Conservation (phyloP, 2,329 filamentous ascomycete genomes). For the Tolypocladium tundrense region DNA sequence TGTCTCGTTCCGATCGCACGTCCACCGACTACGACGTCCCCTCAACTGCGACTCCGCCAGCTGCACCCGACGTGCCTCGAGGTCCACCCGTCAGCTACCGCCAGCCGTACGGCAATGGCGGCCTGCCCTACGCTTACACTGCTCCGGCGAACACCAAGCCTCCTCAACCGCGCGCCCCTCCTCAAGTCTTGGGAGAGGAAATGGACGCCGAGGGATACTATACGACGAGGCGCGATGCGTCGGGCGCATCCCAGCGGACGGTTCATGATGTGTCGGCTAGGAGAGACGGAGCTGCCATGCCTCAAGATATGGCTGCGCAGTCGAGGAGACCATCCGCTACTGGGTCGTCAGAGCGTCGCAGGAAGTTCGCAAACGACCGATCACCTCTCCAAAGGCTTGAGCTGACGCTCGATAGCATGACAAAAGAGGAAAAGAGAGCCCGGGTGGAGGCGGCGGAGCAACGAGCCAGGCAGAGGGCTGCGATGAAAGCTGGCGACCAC, state of each 20-base stretch:
- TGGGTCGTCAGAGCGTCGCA: slow-evolving; percentile 33
- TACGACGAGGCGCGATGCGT: slow-evolving; percentile 8
- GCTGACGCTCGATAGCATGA: slow-evolving; percentile 81
- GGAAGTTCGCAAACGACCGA: slow-evolving; percentile 64
- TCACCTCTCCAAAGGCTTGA: slow-evolving; percentile 93
- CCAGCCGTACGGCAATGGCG: slow-evolving; percentile 28
- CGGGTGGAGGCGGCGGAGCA: slow-evolving; percentile 74
- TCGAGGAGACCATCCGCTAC: slow-evolving; percentile 27
- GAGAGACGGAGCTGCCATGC: slow-evolving; percentile 10
- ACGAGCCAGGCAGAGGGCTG: slow-evolving; percentile 52
- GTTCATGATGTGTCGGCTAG: slow-evolving; percentile 11
- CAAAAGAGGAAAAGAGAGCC: slow-evolving; percentile 89
- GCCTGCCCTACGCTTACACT: slow-evolving; percentile 13
- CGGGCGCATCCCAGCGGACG: slow-evolving; percentile 4
- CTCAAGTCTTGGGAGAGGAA: slow-evolving; percentile 6
- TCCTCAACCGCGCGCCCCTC: slow-evolving; percentile 3
- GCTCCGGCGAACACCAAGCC: slow-evolving; percentile 5
- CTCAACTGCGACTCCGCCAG: slow-evolving; percentile 29
- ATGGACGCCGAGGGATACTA: slow-evolving; percentile 17
- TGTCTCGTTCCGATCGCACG: slow-evolving; percentile 3
- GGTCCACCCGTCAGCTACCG: slow-evolving; percentile 48
- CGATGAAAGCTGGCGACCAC: slow-evolving; percentile 22
- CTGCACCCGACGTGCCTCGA: slow-evolving; percentile 51
- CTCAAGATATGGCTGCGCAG: slow-evolving; percentile 14
- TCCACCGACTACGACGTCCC: slow-evolving; percentile 26